Percentiles rank a stretch among this genome's conserved stretches.
These are phyloP conservation scores for Glaciozyma martinii DNA, from an alignment of 768 basidiomycete genomes.

Conservation along the genomic window DNA sequence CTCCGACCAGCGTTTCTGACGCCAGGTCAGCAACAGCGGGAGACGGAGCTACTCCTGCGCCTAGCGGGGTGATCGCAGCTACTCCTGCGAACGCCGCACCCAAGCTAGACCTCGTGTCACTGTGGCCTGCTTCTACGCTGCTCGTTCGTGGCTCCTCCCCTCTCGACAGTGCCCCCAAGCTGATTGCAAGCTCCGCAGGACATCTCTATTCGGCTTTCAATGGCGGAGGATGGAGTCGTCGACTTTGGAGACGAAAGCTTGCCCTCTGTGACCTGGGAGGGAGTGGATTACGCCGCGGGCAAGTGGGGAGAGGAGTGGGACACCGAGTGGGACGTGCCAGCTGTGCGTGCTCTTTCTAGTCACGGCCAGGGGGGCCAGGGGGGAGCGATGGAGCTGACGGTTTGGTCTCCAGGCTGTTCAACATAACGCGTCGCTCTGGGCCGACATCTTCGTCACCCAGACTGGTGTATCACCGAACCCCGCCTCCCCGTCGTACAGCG, in stretches of 20 bases:
- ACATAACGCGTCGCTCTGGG: conserved; percentile 71
- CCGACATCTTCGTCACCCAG: conserved; percentile 65
- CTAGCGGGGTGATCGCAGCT: background rate
- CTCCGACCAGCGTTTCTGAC: background rate
- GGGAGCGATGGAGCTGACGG: background rate
- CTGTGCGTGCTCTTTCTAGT: background rate
- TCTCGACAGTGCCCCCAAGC: background rate
- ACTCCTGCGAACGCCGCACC: background rate
- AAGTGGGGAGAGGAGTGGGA: conserved; percentile 20
- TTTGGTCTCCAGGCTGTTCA: conserved; percentile 53
- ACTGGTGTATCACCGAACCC: conserved; percentile 61
- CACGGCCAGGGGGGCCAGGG: too few relatives aligned
- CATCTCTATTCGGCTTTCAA: conserved; percentile 18
- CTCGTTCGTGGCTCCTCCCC: background rate
- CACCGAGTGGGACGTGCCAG: conserved; percentile 25
- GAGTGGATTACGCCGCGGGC: conserved; percentile 19
- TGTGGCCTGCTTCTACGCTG: background rate
- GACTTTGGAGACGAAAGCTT: conserved; percentile 8
- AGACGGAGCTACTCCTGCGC: background rate
- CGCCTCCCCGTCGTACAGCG: conserved; percentile 47
- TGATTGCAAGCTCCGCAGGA: background rate
- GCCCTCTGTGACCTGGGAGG: conserved; percentile 18
- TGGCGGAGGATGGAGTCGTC: conserved; percentile 14
- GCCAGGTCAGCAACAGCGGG: background rate
- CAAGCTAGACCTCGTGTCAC: background rate